Conservation (phyloP, 2,329 filamentous ascomycete genomes). For the Cordyceps farinosa region DNA sequence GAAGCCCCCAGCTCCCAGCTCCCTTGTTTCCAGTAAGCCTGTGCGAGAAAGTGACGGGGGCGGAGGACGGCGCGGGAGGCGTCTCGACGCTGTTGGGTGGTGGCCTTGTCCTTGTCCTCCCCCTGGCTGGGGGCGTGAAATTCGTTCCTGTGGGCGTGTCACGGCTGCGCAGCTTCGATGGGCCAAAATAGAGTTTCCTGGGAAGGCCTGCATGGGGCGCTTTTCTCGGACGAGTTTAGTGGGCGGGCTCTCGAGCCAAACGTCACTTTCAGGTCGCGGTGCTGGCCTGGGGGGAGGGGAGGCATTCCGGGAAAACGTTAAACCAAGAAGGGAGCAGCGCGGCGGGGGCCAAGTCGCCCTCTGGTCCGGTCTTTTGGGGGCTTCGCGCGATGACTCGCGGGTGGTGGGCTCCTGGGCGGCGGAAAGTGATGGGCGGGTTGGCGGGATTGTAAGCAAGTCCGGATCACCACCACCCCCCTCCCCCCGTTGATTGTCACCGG, state of each 20-base stretch:
- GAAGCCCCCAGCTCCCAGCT: background rate
- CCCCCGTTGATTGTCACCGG: background rate
- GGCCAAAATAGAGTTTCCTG: constrained; percentile 15
- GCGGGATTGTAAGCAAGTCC: constrained; percentile 8
- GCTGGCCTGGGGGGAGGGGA: background rate
- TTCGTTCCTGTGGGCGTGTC: constrained; percentile 1
- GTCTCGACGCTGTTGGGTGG: background rate
- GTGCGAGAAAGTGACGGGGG: background rate
- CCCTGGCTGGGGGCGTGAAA: background rate
- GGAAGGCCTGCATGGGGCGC: constrained; percentile 5
- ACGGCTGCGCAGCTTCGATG: background rate
- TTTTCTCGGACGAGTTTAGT: constrained; percentile 14
- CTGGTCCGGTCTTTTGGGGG: background rate
- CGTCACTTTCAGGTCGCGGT: constrained; percentile 2
- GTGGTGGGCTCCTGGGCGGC: background rate
- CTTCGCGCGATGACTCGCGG: constrained; percentile 7
- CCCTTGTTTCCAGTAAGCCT: background rate
- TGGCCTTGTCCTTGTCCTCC: background rate
- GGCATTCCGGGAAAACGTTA: background rate
- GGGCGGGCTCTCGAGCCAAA: constrained; percentile 13
- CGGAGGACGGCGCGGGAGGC: background rate
- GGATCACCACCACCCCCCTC: constrained; percentile 4
- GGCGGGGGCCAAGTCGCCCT: background rate
- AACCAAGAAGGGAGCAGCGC: background rate
- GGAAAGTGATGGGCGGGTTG: constrained; percentile 1